Evolutionary conservation across 176 grass and related monocot genomes (phyloP).

Genomic region (Melocanna baccifera): DNA sequence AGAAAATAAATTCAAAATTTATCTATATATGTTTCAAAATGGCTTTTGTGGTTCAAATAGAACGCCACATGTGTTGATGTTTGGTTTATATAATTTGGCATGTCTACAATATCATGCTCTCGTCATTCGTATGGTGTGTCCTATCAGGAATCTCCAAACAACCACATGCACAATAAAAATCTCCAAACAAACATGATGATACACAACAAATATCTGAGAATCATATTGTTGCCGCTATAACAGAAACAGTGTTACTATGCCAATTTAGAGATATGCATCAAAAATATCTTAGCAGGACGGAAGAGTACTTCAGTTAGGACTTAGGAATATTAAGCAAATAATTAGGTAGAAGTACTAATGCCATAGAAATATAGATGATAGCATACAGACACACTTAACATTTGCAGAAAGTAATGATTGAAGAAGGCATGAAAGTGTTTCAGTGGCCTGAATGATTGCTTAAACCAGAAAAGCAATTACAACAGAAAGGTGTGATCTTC

Average conservation of each 20-base stretch:
- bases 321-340: neutral
- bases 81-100: neutral
- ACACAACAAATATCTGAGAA: neutral
- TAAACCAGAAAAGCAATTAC: conserved; percentile 96
- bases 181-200: neutral
- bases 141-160: neutral
- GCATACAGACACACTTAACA: neutral
- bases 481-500: conserved; percentile 78
- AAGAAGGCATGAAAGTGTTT: conserved; percentile 28
- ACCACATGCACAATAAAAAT: neutral
- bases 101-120: neutral
- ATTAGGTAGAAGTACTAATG: neutral
- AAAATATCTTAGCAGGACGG: neutral
- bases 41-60: neutral
- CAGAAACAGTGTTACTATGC: neutral
- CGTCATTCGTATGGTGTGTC: neutral
- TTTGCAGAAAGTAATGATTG: conserved; percentile 19
- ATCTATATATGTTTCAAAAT: neutral
- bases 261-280: neutral
- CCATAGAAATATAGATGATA: conserved; percentile 3
- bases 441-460: conserved; percentile 91
- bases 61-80: neutral
- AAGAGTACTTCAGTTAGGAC: neutral
- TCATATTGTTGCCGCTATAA: neutral
- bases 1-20: conserved; percentile 16